Evolutionary conservation across 2,329 filamentous ascomycete genomes (phyloP).

Genomic region (Magnaporthales sp.): DNA sequence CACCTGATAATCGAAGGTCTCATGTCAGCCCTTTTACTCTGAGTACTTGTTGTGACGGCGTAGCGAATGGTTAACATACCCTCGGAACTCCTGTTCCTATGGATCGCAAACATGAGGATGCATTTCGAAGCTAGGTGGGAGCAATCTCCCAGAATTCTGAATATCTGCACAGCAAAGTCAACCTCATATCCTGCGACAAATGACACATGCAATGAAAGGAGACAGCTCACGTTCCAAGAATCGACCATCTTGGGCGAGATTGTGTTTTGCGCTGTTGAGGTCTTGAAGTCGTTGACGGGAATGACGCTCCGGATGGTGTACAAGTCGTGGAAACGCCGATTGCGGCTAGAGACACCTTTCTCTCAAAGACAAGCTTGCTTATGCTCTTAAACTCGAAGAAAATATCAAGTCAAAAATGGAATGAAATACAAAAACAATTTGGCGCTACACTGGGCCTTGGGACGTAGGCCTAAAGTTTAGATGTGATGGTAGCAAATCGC

Average conservation of each 20-base stretch:
- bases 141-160: slow-evolving; percentile 75
- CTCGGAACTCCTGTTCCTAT: slow-evolving; percentile 80
- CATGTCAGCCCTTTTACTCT: background rate
- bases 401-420: background rate
- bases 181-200: background rate
- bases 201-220: background rate
- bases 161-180: slow-evolving; percentile 30
- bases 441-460: background rate
- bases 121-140: slow-evolving; percentile 81
- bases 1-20: slow-evolving; percentile 42
- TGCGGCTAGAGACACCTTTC: background rate
- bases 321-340: background rate
- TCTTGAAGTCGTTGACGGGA: background rate
- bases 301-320: background rate
- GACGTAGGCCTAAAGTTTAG: background rate
- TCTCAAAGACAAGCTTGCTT: background rate
- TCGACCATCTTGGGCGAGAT: background rate
- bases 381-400: background rate
- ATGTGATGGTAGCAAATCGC: background rate
- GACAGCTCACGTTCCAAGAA: slow-evolving; percentile 2
- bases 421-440: background rate
- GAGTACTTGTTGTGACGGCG: background rate
- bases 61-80: slow-evolving; percentile 35
- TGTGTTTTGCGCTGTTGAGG: background rate
- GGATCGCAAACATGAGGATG: slow-evolving; percentile 85